These are phyloP conservation scores for Blastobotrys chiropterorum DNA, from an alignment of 805 yeast species.

Conservation along the genomic window DNA sequence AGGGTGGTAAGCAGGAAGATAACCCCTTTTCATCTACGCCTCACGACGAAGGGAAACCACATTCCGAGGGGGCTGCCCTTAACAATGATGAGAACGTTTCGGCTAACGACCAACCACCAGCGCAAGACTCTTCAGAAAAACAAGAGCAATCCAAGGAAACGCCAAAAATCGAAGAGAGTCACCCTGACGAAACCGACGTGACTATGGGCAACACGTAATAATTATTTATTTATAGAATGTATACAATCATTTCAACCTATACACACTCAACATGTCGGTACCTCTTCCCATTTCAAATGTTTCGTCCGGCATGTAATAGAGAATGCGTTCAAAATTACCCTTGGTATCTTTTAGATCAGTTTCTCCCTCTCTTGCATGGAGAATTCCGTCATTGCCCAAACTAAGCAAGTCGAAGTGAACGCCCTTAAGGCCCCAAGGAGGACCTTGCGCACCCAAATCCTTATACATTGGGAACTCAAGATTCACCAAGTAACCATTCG, in stretches of 20 bases:
- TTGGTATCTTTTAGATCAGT: background rate
- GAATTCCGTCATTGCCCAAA: constrained; percentile 1
- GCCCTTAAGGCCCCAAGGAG: constrained; percentile 6
- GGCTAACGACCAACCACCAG: too few species aligned
- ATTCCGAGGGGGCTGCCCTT: too few species aligned
- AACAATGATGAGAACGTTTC: background rate
- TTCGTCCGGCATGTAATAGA: background rate
- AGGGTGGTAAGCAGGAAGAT: too few species aligned
- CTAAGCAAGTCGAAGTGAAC: constrained; percentile 2
- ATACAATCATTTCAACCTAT: background rate
- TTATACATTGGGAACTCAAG: constrained; percentile 5
- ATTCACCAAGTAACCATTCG: background rate
- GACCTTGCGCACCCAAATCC: constrained; percentile 1
- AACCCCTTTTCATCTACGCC: too few species aligned
- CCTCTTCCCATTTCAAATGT: background rate
- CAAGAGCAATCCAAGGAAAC: background rate
- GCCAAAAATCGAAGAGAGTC: background rate
- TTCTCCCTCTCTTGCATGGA: background rate
- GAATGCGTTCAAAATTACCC: background rate
- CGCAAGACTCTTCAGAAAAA: too few species aligned
- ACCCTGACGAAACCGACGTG: background rate
- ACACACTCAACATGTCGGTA: constrained; percentile 2
- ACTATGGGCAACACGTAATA: background rate
- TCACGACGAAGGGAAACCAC: too few species aligned
- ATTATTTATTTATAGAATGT: background rate